phyloP scores from a whole-genome alignment of 176 grass and related monocot species.

The Aegilops bicornis region DNA sequence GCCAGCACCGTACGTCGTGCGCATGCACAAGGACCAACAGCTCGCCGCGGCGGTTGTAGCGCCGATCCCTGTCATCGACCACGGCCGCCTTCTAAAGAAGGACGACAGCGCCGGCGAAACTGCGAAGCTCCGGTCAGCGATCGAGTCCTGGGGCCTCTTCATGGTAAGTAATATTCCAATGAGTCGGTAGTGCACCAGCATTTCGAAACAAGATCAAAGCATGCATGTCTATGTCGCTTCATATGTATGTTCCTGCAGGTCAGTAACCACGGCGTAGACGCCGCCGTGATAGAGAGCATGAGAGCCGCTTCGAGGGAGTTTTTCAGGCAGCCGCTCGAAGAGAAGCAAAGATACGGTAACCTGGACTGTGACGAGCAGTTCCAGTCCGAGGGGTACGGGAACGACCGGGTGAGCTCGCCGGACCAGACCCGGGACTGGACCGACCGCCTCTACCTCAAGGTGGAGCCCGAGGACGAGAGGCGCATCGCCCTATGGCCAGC shows the following conservation, averaged over 20 bases:
- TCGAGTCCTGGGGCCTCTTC: conserved; percentile 57
- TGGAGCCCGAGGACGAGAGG: conserved; percentile 45
- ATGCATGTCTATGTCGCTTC: neutral
- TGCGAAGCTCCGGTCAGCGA: conserved; percentile 36
- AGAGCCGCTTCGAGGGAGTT: conserved; percentile 40
- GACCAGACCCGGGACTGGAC: conserved; percentile 55
- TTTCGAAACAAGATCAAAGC: neutral
- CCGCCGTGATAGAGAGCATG: conserved; percentile 37
- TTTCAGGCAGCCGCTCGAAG: conserved; percentile 40
- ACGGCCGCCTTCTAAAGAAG: conserved; percentile 22
- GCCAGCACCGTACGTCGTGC: conserved; percentile 37
- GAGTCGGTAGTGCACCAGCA: too few relatives aligned
- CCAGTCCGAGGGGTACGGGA: conserved; percentile 54
- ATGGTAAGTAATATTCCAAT: conserved; percentile 19
- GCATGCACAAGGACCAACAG: neutral
- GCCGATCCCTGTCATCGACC: conserved; percentile 39
- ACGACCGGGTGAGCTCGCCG: conserved; percentile 24
- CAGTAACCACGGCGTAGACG: conserved; percentile 44
- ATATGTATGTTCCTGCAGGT: conserved; percentile 9
- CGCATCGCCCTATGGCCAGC: conserved; percentile 44
- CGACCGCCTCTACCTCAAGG: conserved; percentile 50
- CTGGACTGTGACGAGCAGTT: conserved; percentile 29
- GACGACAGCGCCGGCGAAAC: conserved; percentile 25
- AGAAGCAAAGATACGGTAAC: conserved; percentile 48
- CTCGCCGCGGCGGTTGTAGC: neutral